Evolutionary conservation across 2,329 filamentous ascomycete species (phyloP), one percentile per base, ranked within the genome.

Genomic region (Truncatella angustata): DNA sequence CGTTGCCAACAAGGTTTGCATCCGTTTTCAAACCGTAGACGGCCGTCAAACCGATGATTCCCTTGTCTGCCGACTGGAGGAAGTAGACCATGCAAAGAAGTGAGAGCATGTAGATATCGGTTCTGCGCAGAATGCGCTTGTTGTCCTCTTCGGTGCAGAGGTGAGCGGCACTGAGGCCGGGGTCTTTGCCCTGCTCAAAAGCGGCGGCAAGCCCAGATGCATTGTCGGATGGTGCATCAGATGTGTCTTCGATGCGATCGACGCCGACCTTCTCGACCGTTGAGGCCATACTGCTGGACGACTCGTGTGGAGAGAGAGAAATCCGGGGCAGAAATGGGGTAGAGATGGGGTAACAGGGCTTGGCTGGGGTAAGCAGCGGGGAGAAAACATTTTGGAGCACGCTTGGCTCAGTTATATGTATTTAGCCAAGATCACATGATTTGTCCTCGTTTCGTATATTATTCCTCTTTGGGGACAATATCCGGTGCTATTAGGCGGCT

Each of bases 1-100:
- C n/a, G n/a, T 39, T 39, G 7, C 36, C 36, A 7, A 39, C 36
- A 21, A 39, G 36, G 16, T 39, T 39, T 7, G 36, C 36, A 16
- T 39, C 36, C n/a, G 36, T 39, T n/a, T 39, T 39, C 36, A 39
- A 39, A 9, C 36, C 36, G 36, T 39, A 39, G 36, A 39, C 36
- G 7, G 36, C 36, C 9, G 36, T 39, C 36, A 39, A 3, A 9
- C 36, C 36, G 16, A 39, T 39, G n/a, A 39, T 39, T 16, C 36
- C 36, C 36, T 39, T 39, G 16, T 39, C 36, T 21, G 36, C 36
- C 9, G 36, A 39, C 16, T 39, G 36, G 36, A 39, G 36, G 36
- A 39, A 39, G 36, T 39, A 39, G 9, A 39, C 36, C 36, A 39
- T 39, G 36, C 36, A 39, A 9, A 39, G 36, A n/a, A 39, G 36